Base-by-base conservation (phyloP, 116 monocot genomes). In the Phalaenopsis hybrid region DNA sequence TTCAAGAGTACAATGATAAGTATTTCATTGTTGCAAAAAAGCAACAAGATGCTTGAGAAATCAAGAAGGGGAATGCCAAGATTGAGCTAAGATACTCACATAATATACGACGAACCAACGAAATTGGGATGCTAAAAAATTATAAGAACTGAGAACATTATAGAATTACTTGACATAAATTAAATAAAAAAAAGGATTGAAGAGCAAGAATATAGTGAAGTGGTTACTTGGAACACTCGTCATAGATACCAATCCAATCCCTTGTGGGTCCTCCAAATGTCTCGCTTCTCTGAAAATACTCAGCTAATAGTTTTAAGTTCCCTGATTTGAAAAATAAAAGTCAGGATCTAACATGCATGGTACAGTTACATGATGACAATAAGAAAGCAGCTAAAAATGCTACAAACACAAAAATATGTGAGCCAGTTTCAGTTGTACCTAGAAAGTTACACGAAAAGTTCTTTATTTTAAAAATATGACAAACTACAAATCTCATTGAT, bases 281-380 rank as follows among this genome's bases (percentile, higher is more conserved):
- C 83, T 99, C 99, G 84, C 95, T 99, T 85, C 85, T 87, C 81
- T 99, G 95, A 84, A 99, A 95, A 81, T 95, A 99, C 83, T 99
- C 91, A 1, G 99, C 95, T 44, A 99, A 67, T 51, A 99, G 44
- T 80, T 93, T 99, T 41, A 99, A 78, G 78, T 95, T 99, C 80
- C 81, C 98, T 99, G 83, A 12, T 75, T 31, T 33, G 45, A 75
- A 45, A 12, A 51, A 51, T n/a, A 51, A 51, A 51, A 51, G 13
- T 51, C 51, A 75, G 44, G 31, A 44, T 43, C 41, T 18, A 44
- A 70, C 7, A 5, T 21, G 12, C 9, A 70, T 2, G 33, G 33
- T 70, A 70, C 13, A 70, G 34, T 11, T 70, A 70, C n/a, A 33
- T 70, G 0, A 70, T 33, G 33, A 3, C 10, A 37, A 1, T 3